These are phyloP conservation scores for Cryptococcus depauperatus DNA, from an alignment of 1,284 basidiomycete genomes.

Conservation along the genomic window DNA sequence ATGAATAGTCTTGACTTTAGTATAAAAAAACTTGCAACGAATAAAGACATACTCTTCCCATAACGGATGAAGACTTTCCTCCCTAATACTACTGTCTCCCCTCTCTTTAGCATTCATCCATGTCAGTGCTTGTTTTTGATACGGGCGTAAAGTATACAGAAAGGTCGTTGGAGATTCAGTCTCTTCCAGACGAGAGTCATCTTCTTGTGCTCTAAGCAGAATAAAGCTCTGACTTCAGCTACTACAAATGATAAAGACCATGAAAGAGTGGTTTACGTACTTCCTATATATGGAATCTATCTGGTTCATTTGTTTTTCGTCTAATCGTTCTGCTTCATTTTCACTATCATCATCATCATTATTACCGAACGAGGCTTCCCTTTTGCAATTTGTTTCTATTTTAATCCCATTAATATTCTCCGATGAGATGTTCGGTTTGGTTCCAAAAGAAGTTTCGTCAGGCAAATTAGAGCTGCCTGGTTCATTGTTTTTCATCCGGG, in stretches of 20 bases:
- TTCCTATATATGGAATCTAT: conserved; percentile 71
- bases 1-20: neutral
- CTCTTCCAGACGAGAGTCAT: conserved; percentile 66
- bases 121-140: conserved; percentile 88
- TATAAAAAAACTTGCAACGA: neutral
- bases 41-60: conserved; percentile 74
- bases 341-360: conserved; percentile 49
- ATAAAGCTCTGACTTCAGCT: conserved; percentile 6
- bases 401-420: no score
- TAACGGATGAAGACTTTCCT: conserved; percentile 78
- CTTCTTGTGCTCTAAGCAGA: conserved; percentile 64
- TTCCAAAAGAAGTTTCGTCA: neutral
- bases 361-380: conserved; percentile 17
- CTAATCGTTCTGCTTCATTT: conserved; percentile 58
- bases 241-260: conserved; percentile 5
- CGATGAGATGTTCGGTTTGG: neutral
- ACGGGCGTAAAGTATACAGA: conserved; percentile 67
- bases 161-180: conserved; percentile 79
- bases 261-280: no score
- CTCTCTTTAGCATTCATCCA: conserved; percentile 91
- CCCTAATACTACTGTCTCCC: conserved; percentile 60
- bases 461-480: no score
- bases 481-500: no score
- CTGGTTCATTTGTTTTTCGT: conserved; percentile 56
- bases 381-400: no score